Base-by-base conservation (phyloP, 306 rosid species). In the Glycine latifolia region DNA sequence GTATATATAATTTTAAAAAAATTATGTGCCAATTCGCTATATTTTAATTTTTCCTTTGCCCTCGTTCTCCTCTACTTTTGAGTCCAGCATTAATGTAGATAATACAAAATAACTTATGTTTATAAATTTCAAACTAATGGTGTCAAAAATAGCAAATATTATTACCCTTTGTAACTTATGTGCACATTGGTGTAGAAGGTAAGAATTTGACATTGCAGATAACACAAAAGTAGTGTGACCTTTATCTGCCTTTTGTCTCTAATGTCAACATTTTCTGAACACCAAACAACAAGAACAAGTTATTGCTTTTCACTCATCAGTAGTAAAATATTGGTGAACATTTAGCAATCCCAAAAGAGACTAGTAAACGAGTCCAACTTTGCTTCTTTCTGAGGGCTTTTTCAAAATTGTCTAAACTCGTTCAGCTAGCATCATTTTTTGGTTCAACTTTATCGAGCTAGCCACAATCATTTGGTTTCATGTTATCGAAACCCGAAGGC, bases 401-500 rank as follows among this genome's bases (percentile, higher is more conserved):
- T 65, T 66, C 15, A 26, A 31, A 67, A 7, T 14, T 55, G 55
- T 55, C 52, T 12, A 15, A 78, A 37, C 14, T 39, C 41, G 10
- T 59, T 78, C 43, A 37, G 49, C 12, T 63, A 15, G 39, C 61
- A 60, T 56, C 17, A 65, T 58, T 58, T 4, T 26, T 52, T 75
- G 78, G 10, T 46, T 63, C 74, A 14, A 74, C 55, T 83, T 80
- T 82, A 65, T 73, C 77, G 49, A 79, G 79, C 75, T 47, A 49
- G 50, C 54, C 56, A 73, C 82, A 79, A 86, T 89, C 78, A 73
- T 75, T 72, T 65, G 79, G 60, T 83, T 69, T 53, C 78, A 71
- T 82, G 79, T 79, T 81, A 74, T n/a, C 83, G 80, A 83, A 81
- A 83, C 70, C 76, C 83, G 26, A 69, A 46, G 75, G 75, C 91